Percentiles rank a stretch among this genome's conserved stretches.
These are phyloP conservation scores for Taxawa tesnikishii DNA, from an alignment of 2,329 filamentous ascomycete genomes.

Conservation along the genomic window DNA sequence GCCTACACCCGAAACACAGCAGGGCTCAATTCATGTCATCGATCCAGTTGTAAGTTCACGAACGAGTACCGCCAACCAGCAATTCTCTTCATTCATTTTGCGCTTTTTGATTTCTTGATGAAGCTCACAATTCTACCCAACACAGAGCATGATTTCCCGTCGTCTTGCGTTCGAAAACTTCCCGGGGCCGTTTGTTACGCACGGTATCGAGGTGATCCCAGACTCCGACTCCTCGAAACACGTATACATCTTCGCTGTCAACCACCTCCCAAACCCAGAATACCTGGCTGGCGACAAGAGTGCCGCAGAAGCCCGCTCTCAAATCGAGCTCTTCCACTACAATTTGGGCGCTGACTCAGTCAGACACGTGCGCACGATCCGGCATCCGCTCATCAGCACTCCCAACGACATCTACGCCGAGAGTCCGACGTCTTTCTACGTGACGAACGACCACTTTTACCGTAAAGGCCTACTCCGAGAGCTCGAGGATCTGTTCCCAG, in stretches of 20 bases:
- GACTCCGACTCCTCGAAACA: conserved; percentile 31
- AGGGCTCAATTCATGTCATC: conserved; percentile 40
- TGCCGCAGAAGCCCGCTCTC: conserved; percentile 33
- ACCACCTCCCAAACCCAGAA: conserved; percentile 42
- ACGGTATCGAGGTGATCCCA: conserved; percentile 48
- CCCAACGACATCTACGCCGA: conserved; percentile 46
- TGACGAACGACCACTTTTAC: conserved; percentile 50
- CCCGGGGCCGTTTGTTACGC: conserved; percentile 41
- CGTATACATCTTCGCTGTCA: conserved; percentile 49
- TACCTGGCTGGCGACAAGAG: too few relatives aligned
- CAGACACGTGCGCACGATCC: conserved; percentile 40
- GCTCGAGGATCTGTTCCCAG: conserved; percentile 34
- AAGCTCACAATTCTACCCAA: not conserved
- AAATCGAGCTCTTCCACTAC: conserved; percentile 47
- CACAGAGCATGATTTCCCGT: conserved; percentile 32
- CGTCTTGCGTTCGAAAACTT: conserved; percentile 41
- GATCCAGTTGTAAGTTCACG: conserved; percentile 36
- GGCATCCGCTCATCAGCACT: conserved; percentile 40
- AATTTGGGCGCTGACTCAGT: conserved; percentile 28
- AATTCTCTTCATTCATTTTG: not conserved
- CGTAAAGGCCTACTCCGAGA: conserved; percentile 33
- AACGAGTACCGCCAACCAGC: not conserved
- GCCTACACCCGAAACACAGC: conserved; percentile 24
- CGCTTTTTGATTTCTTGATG: too few relatives aligned
- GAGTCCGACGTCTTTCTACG: conserved; percentile 37